A percentile compares a stretch with the other conserved stretches of the same genome.
Conservation (phyloP, 768 basidiomycete species). For the Mycena rosella region DNA sequence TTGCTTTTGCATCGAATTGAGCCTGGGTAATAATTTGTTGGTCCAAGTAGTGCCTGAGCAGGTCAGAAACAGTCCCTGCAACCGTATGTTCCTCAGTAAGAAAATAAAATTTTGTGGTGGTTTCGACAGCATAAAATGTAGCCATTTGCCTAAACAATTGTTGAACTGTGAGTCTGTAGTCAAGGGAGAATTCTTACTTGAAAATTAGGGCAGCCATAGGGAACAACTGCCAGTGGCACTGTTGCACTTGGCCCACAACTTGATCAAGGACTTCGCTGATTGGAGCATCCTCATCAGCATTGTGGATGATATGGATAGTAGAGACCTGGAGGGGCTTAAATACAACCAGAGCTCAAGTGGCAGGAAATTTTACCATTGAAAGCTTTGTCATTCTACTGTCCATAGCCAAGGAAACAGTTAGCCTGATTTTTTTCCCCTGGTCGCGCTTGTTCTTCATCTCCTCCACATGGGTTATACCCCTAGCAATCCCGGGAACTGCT, state of each 20-base stretch:
- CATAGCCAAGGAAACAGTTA: not conserved
- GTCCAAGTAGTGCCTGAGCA: not conserved
- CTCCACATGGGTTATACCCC: too few species aligned
- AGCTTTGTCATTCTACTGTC: not conserved
- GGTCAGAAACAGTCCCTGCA: constrained; percentile 9
- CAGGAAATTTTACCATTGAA: not conserved
- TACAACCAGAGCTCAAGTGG: too few species aligned
- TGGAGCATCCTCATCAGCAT: not conserved
- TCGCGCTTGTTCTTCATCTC: constrained; percentile 12
- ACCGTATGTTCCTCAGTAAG: not conserved
- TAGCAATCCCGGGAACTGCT: too few species aligned
- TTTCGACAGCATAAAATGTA: constrained; percentile 14
- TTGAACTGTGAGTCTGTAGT: too few species aligned
- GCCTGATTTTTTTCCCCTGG: constrained; percentile 17
- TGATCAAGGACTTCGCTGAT: not conserved
- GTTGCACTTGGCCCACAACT: not conserved
- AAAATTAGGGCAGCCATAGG: not conserved
- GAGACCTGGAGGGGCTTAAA: constrained; percentile 1
- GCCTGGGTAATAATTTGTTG: constrained; percentile 4
- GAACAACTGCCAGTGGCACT: not conserved
- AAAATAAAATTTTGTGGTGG: not conserved
- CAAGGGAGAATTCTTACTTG: not conserved
- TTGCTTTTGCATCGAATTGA: not conserved
- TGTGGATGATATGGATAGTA: constrained; percentile 1
- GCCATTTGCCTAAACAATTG: not conserved